phyloP scores from a whole-genome alignment of 768 basidiomycete species.

The Lentinula edodes region DNA sequence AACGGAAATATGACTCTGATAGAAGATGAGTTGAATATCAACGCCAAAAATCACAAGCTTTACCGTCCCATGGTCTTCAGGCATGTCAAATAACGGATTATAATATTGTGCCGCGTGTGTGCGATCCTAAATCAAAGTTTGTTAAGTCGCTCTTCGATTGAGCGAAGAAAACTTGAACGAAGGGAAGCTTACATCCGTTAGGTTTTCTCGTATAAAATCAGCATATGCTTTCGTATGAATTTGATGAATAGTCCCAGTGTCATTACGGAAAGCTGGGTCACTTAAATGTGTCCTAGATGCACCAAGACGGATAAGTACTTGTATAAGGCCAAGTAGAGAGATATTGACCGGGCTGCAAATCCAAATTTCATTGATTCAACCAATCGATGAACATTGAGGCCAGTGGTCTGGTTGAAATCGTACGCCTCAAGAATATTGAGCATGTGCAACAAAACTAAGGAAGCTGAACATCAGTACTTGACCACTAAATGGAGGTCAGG shows the following conservation, averaged over 20 bases:
- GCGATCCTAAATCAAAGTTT: slow-evolving; percentile 45
- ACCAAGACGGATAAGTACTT: neutral
- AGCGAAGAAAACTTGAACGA: neutral
- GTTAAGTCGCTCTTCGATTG: neutral
- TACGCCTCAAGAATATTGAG: slow-evolving; percentile 88
- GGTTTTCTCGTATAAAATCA: slow-evolving; percentile 50
- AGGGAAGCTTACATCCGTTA: slow-evolving; percentile 64
- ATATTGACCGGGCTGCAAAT: slow-evolving; percentile 40
- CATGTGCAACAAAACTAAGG: slow-evolving; percentile 75
- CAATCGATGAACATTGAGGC: slow-evolving; percentile 69
- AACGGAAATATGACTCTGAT: slow-evolving; percentile 77
- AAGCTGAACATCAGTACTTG: neutral
- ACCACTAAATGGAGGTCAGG: neutral
- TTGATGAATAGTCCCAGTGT: slow-evolving; percentile 48
- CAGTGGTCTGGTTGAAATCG: slow-evolving; percentile 45
- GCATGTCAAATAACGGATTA: slow-evolving; percentile 72
- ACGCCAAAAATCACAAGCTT: slow-evolving; percentile 15
- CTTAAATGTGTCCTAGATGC: slow-evolving; percentile 67
- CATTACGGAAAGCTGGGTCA: slow-evolving; percentile 67
- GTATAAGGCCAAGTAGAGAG: neutral
- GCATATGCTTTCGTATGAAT: slow-evolving; percentile 72
- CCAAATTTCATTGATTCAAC: slow-evolving; percentile 83
- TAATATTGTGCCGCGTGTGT: slow-evolving; percentile 86
- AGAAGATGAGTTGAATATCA: neutral
- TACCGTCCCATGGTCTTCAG: slow-evolving; percentile 84